Evolutionary conservation across 2,329 filamentous ascomycete genomes (phyloP).

Genomic region (Fusarium devonianum): DNA sequence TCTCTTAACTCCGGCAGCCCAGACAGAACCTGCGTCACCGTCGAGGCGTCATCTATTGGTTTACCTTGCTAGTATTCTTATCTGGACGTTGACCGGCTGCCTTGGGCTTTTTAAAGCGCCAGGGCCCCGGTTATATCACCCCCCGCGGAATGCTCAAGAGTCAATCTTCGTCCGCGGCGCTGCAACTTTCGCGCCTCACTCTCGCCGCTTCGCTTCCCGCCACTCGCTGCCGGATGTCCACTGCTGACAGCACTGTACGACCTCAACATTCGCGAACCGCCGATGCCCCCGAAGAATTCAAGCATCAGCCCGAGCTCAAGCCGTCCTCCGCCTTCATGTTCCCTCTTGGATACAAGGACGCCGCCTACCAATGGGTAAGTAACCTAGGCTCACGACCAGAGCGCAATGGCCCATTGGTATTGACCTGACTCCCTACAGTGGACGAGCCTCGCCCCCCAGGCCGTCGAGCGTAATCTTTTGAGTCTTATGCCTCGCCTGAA

Average conservation of each 20-base stretch:
- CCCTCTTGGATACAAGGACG: conserved; percentile 89
- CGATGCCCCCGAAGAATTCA: conserved; percentile 34
- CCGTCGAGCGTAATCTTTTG: conserved; percentile 88
- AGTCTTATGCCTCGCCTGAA: conserved; percentile 84
- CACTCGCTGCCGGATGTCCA: conserved; percentile 45
- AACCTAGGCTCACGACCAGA: background rate
- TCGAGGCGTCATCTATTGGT: conserved; percentile 39
- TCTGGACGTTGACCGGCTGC: conserved; percentile 15
- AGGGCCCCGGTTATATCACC: conserved; percentile 19
- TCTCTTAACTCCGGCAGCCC: conserved; percentile 37
- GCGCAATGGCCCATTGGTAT: too few relatives aligned
- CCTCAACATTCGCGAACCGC: conserved; percentile 33
- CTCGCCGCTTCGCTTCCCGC: conserved; percentile 41
- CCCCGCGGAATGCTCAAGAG: conserved; percentile 55
- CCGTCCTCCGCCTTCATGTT: conserved; percentile 63
- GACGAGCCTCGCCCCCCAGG: conserved; percentile 80
- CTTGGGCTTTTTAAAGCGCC: conserved; percentile 38
- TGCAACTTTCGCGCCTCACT: conserved; percentile 53
- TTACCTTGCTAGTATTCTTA: conserved; percentile 6
- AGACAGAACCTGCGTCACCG: conserved; percentile 20
- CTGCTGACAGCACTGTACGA: conserved; percentile 42
- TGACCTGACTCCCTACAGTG: conserved; percentile 64
- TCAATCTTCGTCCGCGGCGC: conserved; percentile 49
- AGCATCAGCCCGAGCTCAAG: conserved; percentile 41
- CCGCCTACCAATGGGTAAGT: conserved; percentile 87